Conservation (phyloP, 1,284 basidiomycete species). For the Puccinia triticina region DNA sequence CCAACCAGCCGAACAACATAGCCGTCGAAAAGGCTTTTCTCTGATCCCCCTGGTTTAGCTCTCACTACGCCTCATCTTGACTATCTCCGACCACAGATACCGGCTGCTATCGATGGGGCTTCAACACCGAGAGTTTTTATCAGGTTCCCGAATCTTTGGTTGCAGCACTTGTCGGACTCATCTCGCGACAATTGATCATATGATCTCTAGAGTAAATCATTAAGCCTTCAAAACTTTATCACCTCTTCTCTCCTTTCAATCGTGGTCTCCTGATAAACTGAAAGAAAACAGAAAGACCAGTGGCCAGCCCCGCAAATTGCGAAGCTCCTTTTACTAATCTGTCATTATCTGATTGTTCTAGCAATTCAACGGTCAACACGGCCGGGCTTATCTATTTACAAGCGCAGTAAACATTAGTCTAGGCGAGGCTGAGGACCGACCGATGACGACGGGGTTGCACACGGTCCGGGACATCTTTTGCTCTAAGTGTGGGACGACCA, state of each 20-base stretch:
- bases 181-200: slow-evolving; percentile 84
- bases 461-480: slow-evolving; percentile 94
- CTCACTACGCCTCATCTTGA: neutral
- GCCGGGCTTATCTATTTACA: slow-evolving; percentile 89
- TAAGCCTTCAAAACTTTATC: slow-evolving; percentile 36
- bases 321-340: neutral
- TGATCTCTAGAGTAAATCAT: slow-evolving; percentile 79
- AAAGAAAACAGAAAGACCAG: slow-evolving; percentile 72
- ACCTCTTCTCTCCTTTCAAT: neutral
- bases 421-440: slow-evolving; percentile 83
- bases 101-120: slow-evolving; percentile 72
- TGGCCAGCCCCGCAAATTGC: slow-evolving; percentile 11
- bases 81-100: neutral
- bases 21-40: too few relatives aligned
- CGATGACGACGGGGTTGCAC: slow-evolving; percentile 96
- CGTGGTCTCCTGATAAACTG: slow-evolving; percentile 6
- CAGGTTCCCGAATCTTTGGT: slow-evolving; percentile 83
- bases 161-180: slow-evolving; percentile 90
- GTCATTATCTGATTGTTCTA: slow-evolving; percentile 28
- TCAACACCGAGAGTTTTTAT: slow-evolving; percentile 83
- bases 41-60: neutral
- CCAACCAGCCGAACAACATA: too few relatives aligned
- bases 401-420: slow-evolving; percentile 84
- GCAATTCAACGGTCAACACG: slow-evolving; percentile 77
- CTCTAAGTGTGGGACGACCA: slow-evolving; percentile 76